Evolutionary conservation across 1,139 yeast genomes (phyloP).

Genomic region (Saccharomyces uvarum): DNA sequence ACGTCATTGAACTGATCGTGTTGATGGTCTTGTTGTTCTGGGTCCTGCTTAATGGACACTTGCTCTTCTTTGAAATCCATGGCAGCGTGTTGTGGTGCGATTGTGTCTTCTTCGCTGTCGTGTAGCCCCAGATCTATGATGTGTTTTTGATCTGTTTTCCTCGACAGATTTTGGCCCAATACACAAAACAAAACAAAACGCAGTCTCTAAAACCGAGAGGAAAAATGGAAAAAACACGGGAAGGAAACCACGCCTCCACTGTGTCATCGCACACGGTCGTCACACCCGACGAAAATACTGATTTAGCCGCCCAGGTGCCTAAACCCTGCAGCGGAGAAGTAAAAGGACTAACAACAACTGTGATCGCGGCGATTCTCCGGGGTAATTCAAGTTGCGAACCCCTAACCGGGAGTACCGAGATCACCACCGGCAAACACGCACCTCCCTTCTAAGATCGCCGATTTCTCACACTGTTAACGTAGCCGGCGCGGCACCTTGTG

Average conservation of each 20-base stretch:
- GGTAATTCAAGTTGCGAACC: no score
- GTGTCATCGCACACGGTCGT: not conserved
- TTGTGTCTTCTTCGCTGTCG: not conserved
- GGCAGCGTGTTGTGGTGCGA: not conserved
- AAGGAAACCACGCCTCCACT: not conserved
- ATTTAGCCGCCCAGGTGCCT: not conserved
- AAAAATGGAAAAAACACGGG: not conserved
- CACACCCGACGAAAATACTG: not conserved
- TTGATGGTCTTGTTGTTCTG: not conserved
- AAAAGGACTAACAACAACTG: not conserved
- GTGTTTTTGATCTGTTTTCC: not conserved
- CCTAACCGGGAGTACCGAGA: no score
- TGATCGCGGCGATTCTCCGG: no score
- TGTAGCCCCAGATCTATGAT: not conserved
- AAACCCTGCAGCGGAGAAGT: not conserved
- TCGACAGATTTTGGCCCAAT: not conserved
- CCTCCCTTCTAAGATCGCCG: no score
- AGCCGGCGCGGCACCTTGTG: not conserved
- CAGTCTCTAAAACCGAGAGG: not conserved
- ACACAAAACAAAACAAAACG: not conserved
- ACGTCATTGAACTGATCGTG: not conserved
- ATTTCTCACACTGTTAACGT: no score
- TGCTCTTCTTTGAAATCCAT: constrained; percentile 9
- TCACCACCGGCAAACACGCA: no score
- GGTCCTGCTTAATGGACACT: constrained; percentile 11